Evolutionary conservation across 1,284 basidiomycete genomes (phyloP), one percentile per base, ranked within the genome.

Genomic region (Cutaneotrichosporon arboriforme): DNA sequence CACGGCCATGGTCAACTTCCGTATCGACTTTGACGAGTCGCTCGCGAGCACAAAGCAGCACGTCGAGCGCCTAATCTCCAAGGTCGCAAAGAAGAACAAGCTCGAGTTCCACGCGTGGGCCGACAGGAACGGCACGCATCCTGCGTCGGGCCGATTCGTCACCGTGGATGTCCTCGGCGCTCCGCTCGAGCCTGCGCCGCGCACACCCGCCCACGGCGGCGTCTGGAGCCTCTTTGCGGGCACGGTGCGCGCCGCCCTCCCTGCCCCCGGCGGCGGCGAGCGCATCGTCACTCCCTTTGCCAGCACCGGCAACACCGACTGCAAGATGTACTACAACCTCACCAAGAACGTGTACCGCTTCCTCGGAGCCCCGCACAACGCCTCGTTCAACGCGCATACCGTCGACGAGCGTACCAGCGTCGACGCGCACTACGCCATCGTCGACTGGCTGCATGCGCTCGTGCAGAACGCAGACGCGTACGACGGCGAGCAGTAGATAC

Each of bases 151-250:
- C 1, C 55, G 53, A 13, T 72, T 58, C 43, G 49, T 75, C 36
- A 56, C 59, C 21, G 58, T 72, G 5, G 66, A 74, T 39, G 44
- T 65, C 13, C 39, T 76, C 23, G 74, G 74, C 15, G 52, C 61
- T 38, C 64, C 74, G 2, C 59, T 75, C 13, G 74, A 75, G 55
- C 74, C 73, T 4, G 69, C 73, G 1, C 74, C 73, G 13, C 65
- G 65, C 31, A 70, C 68, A 8, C 68, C 72, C 1, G 48, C 58
- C 5, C 35, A 55, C 2, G 72, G 70, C 14, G 67, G 63, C 0
- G 70, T 72, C 2, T 76, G 70, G 69, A 72, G 74, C 5, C 48
- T 75, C 36, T 75, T 76, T 46, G 70, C 70, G 0, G 74, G 74
- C 1, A 71, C 70, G 2, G 65, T 74, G 51, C 66, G 69, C 64